Base-by-base conservation (phyloP, 768 basidiomycete species). In the Gymnopilus dilepis region DNA sequence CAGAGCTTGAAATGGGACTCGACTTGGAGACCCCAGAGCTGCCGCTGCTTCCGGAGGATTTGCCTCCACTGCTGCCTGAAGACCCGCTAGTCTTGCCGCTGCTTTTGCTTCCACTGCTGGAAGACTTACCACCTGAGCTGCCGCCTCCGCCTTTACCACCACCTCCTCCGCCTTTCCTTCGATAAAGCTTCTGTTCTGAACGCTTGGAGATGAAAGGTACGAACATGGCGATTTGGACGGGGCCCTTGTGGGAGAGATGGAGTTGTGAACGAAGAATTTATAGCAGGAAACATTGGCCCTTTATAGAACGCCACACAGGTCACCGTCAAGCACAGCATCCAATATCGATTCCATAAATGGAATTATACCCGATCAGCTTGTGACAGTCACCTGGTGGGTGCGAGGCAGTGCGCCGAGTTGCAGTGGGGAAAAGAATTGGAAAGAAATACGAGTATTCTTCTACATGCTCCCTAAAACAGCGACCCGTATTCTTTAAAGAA, bases 91-190 rank as follows among this genome's bases (percentile, higher is more conserved):
- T 50, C n/a, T 37, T 52, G 4, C 58, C 28, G 9, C 52, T 48
- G 13, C 50, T 64, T 15, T 48, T 41, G 26, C 63, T 30, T 4
- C 70, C 65, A 22, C 66, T 58, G 41, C 48, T 38, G 6, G 53
- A 54, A 33, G 48, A 60, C 9, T 58, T 50, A 54, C 66, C 33
- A 19, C 63, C 24, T 9, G 60, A 56, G 8, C 64, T 64, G 13
- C 63, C 61, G 13, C 63, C 61, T 19, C 65, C 48, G 17, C 67
- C 58, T 26, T 68, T 61, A 42, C 67, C 63, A 37, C 70, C 58
- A 21, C 67, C 67, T 19, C 72, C 73, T 26, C 73, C 73, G 42
- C 72, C 73, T 63, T 72, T 73, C 31, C 74, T 64, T 43, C 66
- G 63, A 40, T 65, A 65, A 2, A 75, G 58, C 6, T 63, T 68